These are phyloP conservation scores for Pleurotus djamor DNA, from an alignment of 768 basidiomycete species.

Conservation along the genomic window DNA sequence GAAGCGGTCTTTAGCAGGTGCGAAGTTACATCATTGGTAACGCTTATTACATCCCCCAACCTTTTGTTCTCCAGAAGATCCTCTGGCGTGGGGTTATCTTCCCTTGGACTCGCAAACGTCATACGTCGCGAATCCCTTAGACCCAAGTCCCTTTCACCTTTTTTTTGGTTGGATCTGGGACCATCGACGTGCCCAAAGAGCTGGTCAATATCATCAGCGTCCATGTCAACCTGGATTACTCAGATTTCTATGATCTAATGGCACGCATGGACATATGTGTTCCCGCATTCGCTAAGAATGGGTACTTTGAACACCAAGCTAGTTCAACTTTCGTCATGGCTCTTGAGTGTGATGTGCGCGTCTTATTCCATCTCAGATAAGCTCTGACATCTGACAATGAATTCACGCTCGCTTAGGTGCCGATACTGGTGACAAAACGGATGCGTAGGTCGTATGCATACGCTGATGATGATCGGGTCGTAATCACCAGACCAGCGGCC, in stretches of 20 bases:
- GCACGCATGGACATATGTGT: constrained; percentile 36
- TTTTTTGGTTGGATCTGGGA: constrained; percentile 30
- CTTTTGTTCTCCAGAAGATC: constrained; percentile 21
- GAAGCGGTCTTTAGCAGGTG: constrained; percentile 26
- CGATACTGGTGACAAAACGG: constrained; percentile 37
- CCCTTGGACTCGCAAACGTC: constrained; percentile 19
- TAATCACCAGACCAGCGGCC: constrained; percentile 35
- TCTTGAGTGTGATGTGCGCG: constrained; percentile 32
- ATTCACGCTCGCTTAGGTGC: constrained; percentile 21
- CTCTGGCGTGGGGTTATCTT: constrained; percentile 32
- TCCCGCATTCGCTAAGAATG: constrained; percentile 32
- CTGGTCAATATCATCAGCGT: constrained; percentile 34
- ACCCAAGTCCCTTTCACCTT: constrained; percentile 27
- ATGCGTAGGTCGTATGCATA: constrained; percentile 34
- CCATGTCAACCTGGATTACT: constrained; percentile 28
- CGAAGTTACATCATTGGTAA: neutral
- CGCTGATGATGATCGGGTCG: constrained; percentile 30
- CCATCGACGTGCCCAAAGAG: constrained; percentile 28
- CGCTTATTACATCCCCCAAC: neutral
- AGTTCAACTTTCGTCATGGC: constrained; percentile 40
- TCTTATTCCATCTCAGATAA: neutral
- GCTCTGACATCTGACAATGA: neutral
- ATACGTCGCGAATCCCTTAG: constrained; percentile 18
- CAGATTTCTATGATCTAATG: constrained; percentile 34
- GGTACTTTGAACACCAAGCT: constrained; percentile 33